Conservation (phyloP, 140 eudicot species). For the Flaveria floridana region DNA sequence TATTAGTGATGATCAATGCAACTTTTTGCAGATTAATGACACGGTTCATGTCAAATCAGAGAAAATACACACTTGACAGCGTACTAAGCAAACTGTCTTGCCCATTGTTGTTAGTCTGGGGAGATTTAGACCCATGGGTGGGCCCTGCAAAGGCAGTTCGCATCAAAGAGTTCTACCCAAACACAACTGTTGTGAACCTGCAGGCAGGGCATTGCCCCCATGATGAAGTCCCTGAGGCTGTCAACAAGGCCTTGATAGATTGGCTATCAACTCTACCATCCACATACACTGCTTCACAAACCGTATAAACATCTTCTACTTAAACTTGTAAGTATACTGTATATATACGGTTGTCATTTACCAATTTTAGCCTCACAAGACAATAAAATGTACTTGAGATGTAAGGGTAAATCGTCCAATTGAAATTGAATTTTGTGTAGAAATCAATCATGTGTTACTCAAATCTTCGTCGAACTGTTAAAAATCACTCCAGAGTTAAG, state of each 20-base stretch:
- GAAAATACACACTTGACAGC: conserved; percentile 88
- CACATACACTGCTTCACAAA: conserved; percentile 31
- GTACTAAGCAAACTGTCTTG: conserved; percentile 76
- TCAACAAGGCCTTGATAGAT: conserved; percentile 71
- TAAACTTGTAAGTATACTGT: conserved; percentile 21
- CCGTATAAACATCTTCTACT: conserved; percentile 30
- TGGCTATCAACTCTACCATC: conserved; percentile 69
- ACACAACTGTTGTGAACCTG: conserved; percentile 65
- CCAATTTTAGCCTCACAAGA: conserved; percentile 6
- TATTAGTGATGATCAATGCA: not conserved
- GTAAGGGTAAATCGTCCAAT: not conserved
- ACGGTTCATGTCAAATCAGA: conserved; percentile 75
- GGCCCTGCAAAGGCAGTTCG: conserved; percentile 81
- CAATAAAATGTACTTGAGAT: not conserved
- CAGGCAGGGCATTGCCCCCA: conserved; percentile 99
- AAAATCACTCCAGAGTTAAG: not conserved
- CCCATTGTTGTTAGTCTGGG: conserved; percentile 91
- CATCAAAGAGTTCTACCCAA: conserved; percentile 82
- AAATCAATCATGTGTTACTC: not conserved
- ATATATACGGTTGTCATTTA: conserved; percentile 11
- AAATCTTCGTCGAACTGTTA: not conserved
- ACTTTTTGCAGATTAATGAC: conserved; percentile 65
- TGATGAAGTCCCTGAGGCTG: conserved; percentile 93
- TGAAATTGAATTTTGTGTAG: not conserved
- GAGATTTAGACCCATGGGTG: conserved; percentile 98